These are phyloP conservation scores for Aspergillus clavatus DNA, from an alignment of 2,329 filamentous ascomycete species.

Conservation along the genomic window DNA sequence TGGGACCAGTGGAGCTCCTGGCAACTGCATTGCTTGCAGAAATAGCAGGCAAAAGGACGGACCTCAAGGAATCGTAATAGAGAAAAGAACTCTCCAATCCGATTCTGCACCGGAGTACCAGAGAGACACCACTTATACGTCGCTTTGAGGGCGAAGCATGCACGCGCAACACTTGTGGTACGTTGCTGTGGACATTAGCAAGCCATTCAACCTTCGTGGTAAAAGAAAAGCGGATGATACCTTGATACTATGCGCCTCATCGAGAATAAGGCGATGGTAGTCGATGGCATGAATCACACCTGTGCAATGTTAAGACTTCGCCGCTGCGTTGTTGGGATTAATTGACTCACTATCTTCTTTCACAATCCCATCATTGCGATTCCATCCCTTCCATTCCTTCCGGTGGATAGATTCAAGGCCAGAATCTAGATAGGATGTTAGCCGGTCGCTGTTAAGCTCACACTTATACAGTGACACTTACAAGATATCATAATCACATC, in stretches of 20 bases:
- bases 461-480: constrained; percentile 43
- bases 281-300: constrained; percentile 76
- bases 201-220: neutral
- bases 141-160: constrained; percentile 85
- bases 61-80: constrained; percentile 87
- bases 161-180: constrained; percentile 86
- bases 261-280: constrained; percentile 88
- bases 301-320: constrained; percentile 23
- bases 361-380: constrained; percentile 70
- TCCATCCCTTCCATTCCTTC: constrained; percentile 88
- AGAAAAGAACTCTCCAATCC: constrained; percentile 96
- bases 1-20: constrained; percentile 79
- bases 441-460: neutral
- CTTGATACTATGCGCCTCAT: constrained; percentile 95
- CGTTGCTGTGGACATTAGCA: constrained; percentile 43
- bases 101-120: constrained; percentile 92
- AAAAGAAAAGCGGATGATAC: constrained; percentile 30
- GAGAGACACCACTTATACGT: constrained; percentile 93
- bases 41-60: constrained; percentile 83
- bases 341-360: constrained; percentile 61
- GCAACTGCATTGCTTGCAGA: constrained; percentile 84
- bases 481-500: constrained; percentile 98
- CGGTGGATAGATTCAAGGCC: constrained; percentile 85
- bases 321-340: neutral
- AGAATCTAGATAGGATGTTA: constrained; percentile 35